phyloP scores from a whole-genome alignment of 2,329 filamentous ascomycete genomes.

The Knufia petricola region DNA sequence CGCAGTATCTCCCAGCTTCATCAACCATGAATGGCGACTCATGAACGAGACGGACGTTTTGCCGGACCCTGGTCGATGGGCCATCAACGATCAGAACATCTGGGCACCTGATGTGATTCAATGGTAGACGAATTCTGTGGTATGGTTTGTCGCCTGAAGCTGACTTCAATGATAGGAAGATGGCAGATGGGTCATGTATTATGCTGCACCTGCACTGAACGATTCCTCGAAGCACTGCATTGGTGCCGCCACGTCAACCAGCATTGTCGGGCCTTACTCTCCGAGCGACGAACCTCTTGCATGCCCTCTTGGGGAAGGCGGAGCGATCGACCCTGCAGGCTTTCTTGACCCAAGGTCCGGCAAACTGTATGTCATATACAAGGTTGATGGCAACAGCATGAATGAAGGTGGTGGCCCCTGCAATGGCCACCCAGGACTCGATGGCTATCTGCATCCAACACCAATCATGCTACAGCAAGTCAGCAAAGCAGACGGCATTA shows the following conservation, averaged over 20 bases:
- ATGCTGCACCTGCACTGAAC: conserved; percentile 42
- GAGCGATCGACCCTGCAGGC: conserved; percentile 52
- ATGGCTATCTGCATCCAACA: conserved; percentile 24
- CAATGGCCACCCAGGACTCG: conserved; percentile 29
- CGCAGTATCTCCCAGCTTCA: conserved; percentile 38
- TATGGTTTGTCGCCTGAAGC: conserved; percentile 31
- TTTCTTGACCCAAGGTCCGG: conserved; percentile 46
- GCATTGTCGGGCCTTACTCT: conserved; percentile 45
- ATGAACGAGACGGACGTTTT: conserved; percentile 43
- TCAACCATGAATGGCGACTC: conserved; percentile 32
- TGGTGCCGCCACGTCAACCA: conserved; percentile 38
- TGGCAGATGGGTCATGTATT: conserved; percentile 40
- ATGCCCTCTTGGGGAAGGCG: conserved; percentile 44
- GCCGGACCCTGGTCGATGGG: conserved; percentile 44
- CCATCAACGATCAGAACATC: conserved; percentile 28
- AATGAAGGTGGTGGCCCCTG: conserved; percentile 35
- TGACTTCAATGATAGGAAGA: conserved; percentile 41
- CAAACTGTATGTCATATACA: conserved; percentile 51
- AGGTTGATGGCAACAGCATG: conserved; percentile 53
- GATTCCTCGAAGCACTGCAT: conserved; percentile 43
- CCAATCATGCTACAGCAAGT: conserved; percentile 32
- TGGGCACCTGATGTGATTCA: conserved; percentile 54
- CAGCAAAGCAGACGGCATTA: conserved; percentile 37
- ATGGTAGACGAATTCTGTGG: conserved; percentile 36
- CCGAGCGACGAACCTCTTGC: conserved; percentile 38